Percentiles rank a stretch among this genome's conserved stretches.
These are phyloP conservation scores for Cadophora sp. DNA, from an alignment of 2,329 filamentous ascomycete species.

Conservation along the genomic window DNA sequence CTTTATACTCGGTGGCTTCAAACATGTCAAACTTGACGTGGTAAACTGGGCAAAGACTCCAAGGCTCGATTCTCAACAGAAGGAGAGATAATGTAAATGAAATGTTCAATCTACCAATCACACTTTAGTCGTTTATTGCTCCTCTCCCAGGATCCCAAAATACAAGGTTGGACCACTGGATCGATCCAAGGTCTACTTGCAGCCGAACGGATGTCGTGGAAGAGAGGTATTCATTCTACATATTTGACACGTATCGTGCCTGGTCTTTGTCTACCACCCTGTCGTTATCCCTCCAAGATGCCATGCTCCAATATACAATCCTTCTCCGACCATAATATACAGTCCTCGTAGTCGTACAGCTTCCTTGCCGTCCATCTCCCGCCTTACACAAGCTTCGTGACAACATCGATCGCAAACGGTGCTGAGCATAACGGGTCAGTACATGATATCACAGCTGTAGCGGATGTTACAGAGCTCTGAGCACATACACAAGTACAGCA, in stretches of 20 bases:
- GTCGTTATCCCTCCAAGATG: constrained; percentile 9
- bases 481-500: constrained; percentile 78
- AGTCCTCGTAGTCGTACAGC: constrained; percentile 11
- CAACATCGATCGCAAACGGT: constrained; percentile 61
- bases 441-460: neutral
- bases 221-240: constrained; percentile 18
- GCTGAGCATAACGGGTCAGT: constrained; percentile 47
- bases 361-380: neutral
- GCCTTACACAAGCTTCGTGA: constrained; percentile 55
- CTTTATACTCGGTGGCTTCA: too few species aligned
- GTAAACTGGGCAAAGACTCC: neutral
- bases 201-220: neutral
- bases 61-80: too few species aligned
- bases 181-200: neutral
- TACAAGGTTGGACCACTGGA: neutral
- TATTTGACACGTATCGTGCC: constrained; percentile 8
- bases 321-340: constrained; percentile 7
- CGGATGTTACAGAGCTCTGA: neutral
- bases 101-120: neutral
- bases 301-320: constrained; percentile 13
- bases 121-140: neutral
- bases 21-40: neutral
- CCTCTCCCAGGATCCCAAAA: neutral
- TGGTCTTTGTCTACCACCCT: neutral
- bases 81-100: neutral